Percentiles rank a stretch among this genome's conserved stretches.
phyloP scores from a whole-genome alignment of 1,284 basidiomycete genomes.

The Dichomitus squalens region DNA sequence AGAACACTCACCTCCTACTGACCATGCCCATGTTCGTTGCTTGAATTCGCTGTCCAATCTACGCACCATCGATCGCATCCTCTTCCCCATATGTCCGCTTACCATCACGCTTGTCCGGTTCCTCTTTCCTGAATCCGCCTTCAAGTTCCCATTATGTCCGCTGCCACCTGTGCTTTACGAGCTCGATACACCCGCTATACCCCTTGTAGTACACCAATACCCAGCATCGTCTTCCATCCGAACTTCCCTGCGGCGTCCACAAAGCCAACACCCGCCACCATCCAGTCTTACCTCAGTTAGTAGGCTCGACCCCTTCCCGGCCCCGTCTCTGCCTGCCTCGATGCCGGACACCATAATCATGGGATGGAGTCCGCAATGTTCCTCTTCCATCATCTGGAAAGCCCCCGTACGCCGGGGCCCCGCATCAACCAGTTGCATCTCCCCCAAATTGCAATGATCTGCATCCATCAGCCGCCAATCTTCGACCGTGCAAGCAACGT shows the following conservation, averaged over 20 bases:
- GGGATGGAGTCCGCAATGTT: too few relatives aligned
- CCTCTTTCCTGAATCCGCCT: not conserved
- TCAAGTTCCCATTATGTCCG: not conserved
- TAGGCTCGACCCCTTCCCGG: too few relatives aligned
- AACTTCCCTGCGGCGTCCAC: not conserved
- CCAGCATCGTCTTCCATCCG: not conserved
- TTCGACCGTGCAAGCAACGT: too few relatives aligned
- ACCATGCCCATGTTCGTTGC: conserved; percentile 16
- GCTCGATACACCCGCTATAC: not conserved
- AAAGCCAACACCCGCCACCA: not conserved
- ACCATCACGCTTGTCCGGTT: not conserved
- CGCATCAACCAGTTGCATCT: too few relatives aligned
- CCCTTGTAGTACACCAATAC: not conserved
- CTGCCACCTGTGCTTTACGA: not conserved
- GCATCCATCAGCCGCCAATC: too few relatives aligned
- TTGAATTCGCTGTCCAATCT: not conserved
- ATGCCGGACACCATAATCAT: too few relatives aligned
- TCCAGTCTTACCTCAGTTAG: too few relatives aligned
- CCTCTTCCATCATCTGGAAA: too few relatives aligned
- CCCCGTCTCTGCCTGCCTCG: too few relatives aligned
- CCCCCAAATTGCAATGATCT: too few relatives aligned
- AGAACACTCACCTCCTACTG: not conserved
- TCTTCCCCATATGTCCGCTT: not conserved
- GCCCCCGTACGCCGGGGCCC: too few relatives aligned
- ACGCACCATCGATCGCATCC: conserved; percentile 6